Evolutionary conservation across 2,329 filamentous ascomycete species (phyloP), one percentile per base, ranked within the genome.

Genomic region (Cyphellophora europaea): DNA sequence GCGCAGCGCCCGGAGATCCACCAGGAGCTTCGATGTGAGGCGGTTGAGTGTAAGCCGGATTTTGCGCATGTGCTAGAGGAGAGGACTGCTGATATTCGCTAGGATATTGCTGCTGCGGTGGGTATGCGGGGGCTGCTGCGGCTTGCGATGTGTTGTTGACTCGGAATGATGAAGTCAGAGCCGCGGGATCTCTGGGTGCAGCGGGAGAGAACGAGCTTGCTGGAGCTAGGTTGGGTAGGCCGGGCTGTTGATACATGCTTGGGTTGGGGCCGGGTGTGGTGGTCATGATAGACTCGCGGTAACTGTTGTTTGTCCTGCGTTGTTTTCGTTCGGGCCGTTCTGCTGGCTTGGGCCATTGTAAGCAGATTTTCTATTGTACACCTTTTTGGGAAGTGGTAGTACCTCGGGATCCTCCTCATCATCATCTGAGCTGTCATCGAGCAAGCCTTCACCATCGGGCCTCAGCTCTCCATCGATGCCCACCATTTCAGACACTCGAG

Each of bases 401-500:
- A 50, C 48, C 47, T 50, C 48, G 29, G 47, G 44, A 41, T 49
- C 44, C 29, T 50, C 48, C 32, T 50, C 48, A 31, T 37, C 49
- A 28, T 48, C 45, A 29, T 50, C 47, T 14, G 44, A 43, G 34
- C 43, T 47, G 35, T 48, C 48, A 32, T 49, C 47, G n/a, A 50
- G 37, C 18, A 48, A 33, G 12, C 36, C 47, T 39, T 49, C 45
- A 16, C 47, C 45, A 12, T 48, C 43, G 12, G 41, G 38, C 11
- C 44, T 42, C 11, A 38, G 41, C 5, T 32, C 31, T 19, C 37
- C 36, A 21, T 37, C 41, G 16, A 32, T 5, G 56, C 63, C 4
- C 66, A 65, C 45, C 66, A 67, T n/a, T 57, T 72, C 34, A 69
- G 72, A 45, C 63, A 72, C 29, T 52, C 71, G 11, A 61, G 65